These are phyloP conservation scores for Nectriaceae sp. DNA, from an alignment of 2,329 filamentous ascomycete genomes.

Conservation along the genomic window DNA sequence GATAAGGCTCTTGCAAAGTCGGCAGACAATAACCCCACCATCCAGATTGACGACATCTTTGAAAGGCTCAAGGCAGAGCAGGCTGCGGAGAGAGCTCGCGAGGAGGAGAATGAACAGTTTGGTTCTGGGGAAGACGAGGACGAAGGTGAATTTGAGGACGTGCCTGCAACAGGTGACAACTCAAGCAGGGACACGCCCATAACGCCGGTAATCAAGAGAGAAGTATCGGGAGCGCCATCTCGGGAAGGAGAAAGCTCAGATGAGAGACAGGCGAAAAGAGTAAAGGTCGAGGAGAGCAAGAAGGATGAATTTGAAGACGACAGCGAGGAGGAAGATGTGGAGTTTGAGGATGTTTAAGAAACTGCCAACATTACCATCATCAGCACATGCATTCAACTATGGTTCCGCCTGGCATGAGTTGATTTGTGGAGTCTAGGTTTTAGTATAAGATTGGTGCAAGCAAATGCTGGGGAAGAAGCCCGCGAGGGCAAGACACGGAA, in stretches of 20 bases:
- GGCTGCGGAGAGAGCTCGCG: constrained; percentile 43
- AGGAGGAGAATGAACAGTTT: constrained; percentile 31
- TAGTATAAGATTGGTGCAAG: too few species aligned
- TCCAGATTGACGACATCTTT: constrained; percentile 68
- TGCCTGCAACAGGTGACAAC: constrained; percentile 40
- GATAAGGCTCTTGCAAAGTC: constrained; percentile 41
- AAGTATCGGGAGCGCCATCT: constrained; percentile 30
- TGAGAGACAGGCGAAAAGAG: constrained; percentile 57
- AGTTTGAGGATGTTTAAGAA: constrained; percentile 58
- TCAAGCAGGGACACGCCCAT: constrained; percentile 35
- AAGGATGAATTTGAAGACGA: constrained; percentile 50
- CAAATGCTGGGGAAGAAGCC: too few species aligned
- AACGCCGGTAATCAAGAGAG: constrained; percentile 36
- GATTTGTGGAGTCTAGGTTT: too few species aligned
- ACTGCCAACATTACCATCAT: not conserved
- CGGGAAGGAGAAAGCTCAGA: constrained; percentile 36
- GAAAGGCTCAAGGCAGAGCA: constrained; percentile 65
- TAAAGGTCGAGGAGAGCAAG: constrained; percentile 57
- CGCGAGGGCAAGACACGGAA: too few species aligned
- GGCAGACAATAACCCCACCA: constrained; percentile 53
- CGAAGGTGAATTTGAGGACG: constrained; percentile 53
- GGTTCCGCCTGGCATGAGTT: too few species aligned
- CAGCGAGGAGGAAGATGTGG: constrained; percentile 50
- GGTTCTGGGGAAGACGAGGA: constrained; percentile 42
- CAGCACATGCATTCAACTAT: not conserved